Percentiles rank a stretch among this genome's conserved stretches.
Conservation (phyloP, 2,329 filamentous ascomycete species). For the Epichloe sibirici region DNA sequence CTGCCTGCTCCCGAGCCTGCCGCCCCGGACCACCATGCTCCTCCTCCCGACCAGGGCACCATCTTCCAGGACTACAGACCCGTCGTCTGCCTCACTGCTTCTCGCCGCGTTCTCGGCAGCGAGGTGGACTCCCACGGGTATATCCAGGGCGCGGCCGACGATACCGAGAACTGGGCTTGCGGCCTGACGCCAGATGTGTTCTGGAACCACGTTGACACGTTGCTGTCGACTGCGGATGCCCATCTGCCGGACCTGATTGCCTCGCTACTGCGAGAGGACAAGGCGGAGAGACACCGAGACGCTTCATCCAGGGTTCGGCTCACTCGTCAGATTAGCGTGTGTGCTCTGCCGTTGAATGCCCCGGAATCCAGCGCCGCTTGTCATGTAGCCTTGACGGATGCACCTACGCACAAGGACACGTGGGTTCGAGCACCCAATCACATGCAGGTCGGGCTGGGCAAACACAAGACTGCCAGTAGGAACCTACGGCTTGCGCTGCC, state of each 20-base stretch:
- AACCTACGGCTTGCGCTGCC: conserved; percentile 62
- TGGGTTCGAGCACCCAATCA: conserved; percentile 24
- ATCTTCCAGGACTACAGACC: conserved; percentile 52
- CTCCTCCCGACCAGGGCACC: not conserved
- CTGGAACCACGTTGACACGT: conserved; percentile 53
- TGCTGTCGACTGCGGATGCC: conserved; percentile 55
- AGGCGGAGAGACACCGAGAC: not conserved
- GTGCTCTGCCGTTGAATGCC: conserved; percentile 17
- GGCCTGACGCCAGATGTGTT: conserved; percentile 70
- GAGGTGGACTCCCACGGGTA: conserved; percentile 57
- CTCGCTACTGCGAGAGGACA: conserved; percentile 16
- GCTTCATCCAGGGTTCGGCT: conserved; percentile 14
- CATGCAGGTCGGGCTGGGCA: conserved; percentile 52
- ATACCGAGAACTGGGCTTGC: conserved; percentile 83
- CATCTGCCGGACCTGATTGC: conserved; percentile 43
- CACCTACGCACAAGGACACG: conserved; percentile 30
- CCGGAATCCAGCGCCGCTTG: conserved; percentile 16
- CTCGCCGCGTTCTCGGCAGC: conserved; percentile 53
- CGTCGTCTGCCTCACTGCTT: conserved; percentile 77
- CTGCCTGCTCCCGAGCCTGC: conserved; percentile 10
- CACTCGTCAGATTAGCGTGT: conserved; percentile 25
- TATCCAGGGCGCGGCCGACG: conserved; percentile 89
- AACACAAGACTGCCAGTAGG: conserved; percentile 69
- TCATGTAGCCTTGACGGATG: conserved; percentile 30
- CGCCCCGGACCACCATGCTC: not conserved